A percentile compares a stretch with the other conserved stretches of the same genome.
Conservation (phyloP, 106 monocot genomes). For the Alisma plantagoaquatica region DNA sequence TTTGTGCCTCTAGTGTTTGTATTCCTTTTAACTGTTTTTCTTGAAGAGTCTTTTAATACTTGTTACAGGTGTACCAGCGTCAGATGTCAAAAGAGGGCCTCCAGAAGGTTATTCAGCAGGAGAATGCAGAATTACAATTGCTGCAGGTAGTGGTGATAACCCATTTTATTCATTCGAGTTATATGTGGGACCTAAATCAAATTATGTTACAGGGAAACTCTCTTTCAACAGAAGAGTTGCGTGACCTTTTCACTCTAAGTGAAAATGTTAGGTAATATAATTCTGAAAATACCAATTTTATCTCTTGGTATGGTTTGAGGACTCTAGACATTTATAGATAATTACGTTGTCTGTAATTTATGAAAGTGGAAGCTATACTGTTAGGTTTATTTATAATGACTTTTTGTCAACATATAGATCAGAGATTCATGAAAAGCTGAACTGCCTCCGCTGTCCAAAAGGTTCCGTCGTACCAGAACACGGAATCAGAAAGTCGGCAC, state of each 20-base stretch:
- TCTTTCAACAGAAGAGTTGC: conserved; percentile 80
- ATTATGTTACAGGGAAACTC: conserved; percentile 45
- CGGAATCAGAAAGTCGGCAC: not conserved
- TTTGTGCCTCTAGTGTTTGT: too few species aligned
- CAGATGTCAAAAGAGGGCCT: conserved; percentile 99
- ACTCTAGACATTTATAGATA: not conserved
- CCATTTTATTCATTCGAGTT: not conserved
- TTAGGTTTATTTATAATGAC: not conserved
- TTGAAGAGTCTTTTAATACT: too few species aligned
- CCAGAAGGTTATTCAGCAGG: conserved; percentile 96
- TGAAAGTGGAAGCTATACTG: not conserved
- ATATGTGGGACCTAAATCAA: too few species aligned
- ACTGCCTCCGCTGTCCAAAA: conserved; percentile 53
- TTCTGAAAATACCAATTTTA: too few species aligned
- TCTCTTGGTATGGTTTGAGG: too few species aligned
- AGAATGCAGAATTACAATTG: conserved; percentile 31
- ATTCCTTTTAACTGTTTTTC: too few species aligned
- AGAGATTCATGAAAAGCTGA: conserved; percentile 93
- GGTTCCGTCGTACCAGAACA: conserved; percentile 1
- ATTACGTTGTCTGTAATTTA: not conserved
- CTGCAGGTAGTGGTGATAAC: conserved; percentile 27
- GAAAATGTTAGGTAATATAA: conserved; percentile 59
- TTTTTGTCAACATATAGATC: conserved; percentile 34
- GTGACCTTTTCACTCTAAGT: conserved; percentile 86
- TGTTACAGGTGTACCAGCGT: conserved; percentile 83